Percentiles rank a stretch among this genome's conserved stretches.
phyloP scores from a whole-genome alignment of 306 rosid genomes.

The Coriaria nepalensis region DNA sequence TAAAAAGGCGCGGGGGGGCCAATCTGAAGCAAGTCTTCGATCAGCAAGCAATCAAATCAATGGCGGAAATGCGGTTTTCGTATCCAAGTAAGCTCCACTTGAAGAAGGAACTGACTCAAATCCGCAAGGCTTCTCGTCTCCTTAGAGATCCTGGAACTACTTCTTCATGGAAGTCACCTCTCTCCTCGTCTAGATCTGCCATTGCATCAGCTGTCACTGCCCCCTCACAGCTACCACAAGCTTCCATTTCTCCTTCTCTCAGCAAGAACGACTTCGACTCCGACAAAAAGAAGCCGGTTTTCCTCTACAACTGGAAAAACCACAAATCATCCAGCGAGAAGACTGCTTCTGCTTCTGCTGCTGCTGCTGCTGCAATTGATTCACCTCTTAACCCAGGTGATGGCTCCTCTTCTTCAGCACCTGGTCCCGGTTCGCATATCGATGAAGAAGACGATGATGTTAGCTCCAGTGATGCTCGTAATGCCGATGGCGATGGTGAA shows the following conservation, averaged over 20 bases:
- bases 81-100: slow-evolving; percentile 72
- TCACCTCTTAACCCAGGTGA: background rate
- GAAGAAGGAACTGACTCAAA: slow-evolving; percentile 85
- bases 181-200: slow-evolving; percentile 54
- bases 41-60: slow-evolving; percentile 3
- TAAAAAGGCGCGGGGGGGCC: background rate
- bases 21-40: background rate
- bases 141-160: slow-evolving; percentile 95
- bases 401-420: slow-evolving; percentile 28
- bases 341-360: slow-evolving; percentile 10
- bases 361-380: too few species aligned
- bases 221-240: slow-evolving; percentile 8
- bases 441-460: too few species aligned
- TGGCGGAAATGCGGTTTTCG: slow-evolving; percentile 53
- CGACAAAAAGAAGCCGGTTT: slow-evolving; percentile 36
- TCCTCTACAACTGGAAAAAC: slow-evolving; percentile 76
- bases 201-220: slow-evolving; percentile 15
- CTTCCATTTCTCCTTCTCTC: slow-evolving; percentile 27
- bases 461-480: slow-evolving; percentile 57
- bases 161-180: slow-evolving; percentile 80
- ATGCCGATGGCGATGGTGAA: slow-evolving; percentile 39
- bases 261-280: slow-evolving; percentile 12
- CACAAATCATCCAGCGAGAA: slow-evolving; percentile 44
- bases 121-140: slow-evolving; percentile 81
- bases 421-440: slow-evolving; percentile 30